Evolutionary conservation across 345 rosid genomes (phyloP).

Genomic region (Microcos paniculata): DNA sequence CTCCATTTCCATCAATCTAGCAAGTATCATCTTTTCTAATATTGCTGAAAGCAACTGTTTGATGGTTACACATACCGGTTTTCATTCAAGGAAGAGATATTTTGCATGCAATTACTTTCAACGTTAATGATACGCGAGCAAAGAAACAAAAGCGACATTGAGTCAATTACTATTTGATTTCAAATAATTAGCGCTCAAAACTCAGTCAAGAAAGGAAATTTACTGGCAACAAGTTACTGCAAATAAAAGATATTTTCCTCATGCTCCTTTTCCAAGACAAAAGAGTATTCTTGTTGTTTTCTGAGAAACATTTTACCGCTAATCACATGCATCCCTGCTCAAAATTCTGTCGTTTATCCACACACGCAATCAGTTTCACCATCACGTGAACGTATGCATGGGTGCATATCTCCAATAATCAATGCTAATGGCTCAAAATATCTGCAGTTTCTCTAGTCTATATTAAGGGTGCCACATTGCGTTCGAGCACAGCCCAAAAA

Average conservation of each 20-base stretch:
- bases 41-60: constrained; percentile 2
- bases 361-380: background rate
- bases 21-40: no score
- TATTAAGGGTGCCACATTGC: constrained; percentile 14
- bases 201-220: background rate
- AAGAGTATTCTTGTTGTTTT: constrained; percentile 33
- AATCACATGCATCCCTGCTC: constrained; percentile 22
- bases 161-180: no score
- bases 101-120: background rate
- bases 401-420: background rate
- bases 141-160: background rate
- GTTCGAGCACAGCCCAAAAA: background rate
- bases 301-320: constrained; percentile 1
- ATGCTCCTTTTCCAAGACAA: constrained; percentile 9
- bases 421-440: constrained; percentile 1
- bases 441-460: constrained; percentile 5
- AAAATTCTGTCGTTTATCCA: constrained; percentile 22
- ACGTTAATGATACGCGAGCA: background rate
- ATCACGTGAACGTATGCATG: constrained; percentile 24
- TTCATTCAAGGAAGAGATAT: background rate
- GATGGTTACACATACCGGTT: background rate
- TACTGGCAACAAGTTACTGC: background rate
- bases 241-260: background rate
- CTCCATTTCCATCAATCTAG: no score
- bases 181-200: background rate